Conservation (phyloP, 2,329 filamentous ascomycete genomes). For the Trichoderma aggressivum region DNA sequence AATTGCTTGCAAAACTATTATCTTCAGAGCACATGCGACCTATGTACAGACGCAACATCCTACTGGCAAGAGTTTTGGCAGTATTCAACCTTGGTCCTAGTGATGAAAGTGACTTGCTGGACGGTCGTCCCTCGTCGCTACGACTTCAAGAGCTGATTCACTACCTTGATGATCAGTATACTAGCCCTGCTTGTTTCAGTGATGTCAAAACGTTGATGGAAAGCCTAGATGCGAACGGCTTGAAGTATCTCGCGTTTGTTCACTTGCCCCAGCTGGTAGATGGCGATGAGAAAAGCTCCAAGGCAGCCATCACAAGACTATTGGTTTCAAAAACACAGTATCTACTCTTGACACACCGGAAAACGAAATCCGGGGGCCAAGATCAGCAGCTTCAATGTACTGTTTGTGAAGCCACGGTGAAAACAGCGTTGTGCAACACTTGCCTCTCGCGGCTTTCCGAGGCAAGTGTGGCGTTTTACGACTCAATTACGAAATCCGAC, state of each 20-base stretch:
- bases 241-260: slow-evolving; percentile 38
- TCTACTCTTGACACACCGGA: slow-evolving; percentile 39
- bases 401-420: slow-evolving; percentile 25
- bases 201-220: slow-evolving; percentile 46
- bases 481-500: slow-evolving; percentile 5
- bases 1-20: slow-evolving; percentile 31
- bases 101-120: slow-evolving; percentile 30
- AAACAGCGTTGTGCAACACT: slow-evolving; percentile 21
- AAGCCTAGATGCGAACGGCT: slow-evolving; percentile 39
- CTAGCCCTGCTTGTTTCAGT: slow-evolving; percentile 42
- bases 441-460: slow-evolving; percentile 27
- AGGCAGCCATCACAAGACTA: slow-evolving; percentile 30
- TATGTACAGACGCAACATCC: slow-evolving; percentile 40
- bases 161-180: slow-evolving; percentile 37
- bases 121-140: slow-evolving; percentile 29
- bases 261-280: slow-evolving; percentile 34
- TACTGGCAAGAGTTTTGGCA: slow-evolving; percentile 38
- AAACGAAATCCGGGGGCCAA: slow-evolving; percentile 24
- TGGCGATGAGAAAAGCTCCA: slow-evolving; percentile 25
- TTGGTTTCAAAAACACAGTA: slow-evolving; percentile 45
- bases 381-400: slow-evolving; percentile 26
- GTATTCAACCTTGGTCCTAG: slow-evolving; percentile 34
- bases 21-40: slow-evolving; percentile 31
- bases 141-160: slow-evolving; percentile 35
- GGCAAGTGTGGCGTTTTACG: slow-evolving; percentile 24